Percentiles rank a stretch among this genome's conserved stretches.
Conservation (phyloP, 2,329 filamentous ascomycete genomes). For the Keithomyces neogunnii region DNA sequence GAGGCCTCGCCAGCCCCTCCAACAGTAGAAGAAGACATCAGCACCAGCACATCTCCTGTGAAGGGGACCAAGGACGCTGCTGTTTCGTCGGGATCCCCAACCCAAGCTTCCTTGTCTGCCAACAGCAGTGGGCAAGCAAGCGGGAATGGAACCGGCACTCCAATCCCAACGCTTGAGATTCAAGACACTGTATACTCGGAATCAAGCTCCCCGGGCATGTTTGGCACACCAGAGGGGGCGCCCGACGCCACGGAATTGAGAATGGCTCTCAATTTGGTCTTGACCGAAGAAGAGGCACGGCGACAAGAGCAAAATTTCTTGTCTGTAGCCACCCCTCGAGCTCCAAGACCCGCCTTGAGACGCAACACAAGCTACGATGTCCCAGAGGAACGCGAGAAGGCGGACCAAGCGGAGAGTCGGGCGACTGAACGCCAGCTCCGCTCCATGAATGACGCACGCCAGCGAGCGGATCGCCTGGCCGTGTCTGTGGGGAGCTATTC, state of each 20-base stretch:
- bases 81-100: neutral
- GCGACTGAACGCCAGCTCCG: constrained; percentile 28
- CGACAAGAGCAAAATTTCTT: constrained; percentile 8
- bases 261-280: constrained; percentile 28
- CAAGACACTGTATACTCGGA: neutral
- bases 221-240: constrained; percentile 20
- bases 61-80: neutral
- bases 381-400: constrained; percentile 29
- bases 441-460: constrained; percentile 31
- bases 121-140: neutral
- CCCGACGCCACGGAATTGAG: constrained; percentile 30
- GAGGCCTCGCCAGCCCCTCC: constrained; percentile 5
- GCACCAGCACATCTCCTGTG: constrained; percentile 11
- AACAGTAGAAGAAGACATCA: constrained; percentile 8
- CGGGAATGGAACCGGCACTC: neutral
- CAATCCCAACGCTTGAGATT: neutral
- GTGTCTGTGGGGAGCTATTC: constrained; percentile 30
- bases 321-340: constrained; percentile 8
- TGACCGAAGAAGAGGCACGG: constrained; percentile 22
- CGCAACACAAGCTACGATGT: constrained; percentile 35
- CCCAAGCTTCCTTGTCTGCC: neutral
- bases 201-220: constrained; percentile 11
- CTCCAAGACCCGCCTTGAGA: constrained; percentile 29
- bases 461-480: constrained; percentile 30
- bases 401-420: constrained; percentile 29